These are phyloP conservation scores for Fusarium hostae DNA, from an alignment of 2,329 filamentous ascomycete species.

Conservation along the genomic window DNA sequence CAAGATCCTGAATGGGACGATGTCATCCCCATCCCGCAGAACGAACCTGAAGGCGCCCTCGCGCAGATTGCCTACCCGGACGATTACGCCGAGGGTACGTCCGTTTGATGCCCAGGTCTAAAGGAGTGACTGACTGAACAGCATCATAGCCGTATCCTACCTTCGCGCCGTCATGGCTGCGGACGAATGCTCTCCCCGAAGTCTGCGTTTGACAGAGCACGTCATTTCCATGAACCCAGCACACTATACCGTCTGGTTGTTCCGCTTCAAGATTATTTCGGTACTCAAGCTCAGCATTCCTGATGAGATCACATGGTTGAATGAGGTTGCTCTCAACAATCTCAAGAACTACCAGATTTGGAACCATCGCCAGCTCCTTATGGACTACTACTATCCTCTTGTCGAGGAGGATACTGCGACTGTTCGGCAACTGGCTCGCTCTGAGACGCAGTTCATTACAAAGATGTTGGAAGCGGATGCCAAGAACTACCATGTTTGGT, in stretches of 20 bases:
- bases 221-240: conserved; percentile 94
- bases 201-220: conserved; percentile 83
- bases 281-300: conserved; percentile 71
- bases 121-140: conserved; percentile 37
- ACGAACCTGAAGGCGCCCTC: conserved; percentile 85
- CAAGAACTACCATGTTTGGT: conserved; percentile 99
- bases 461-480: conserved; percentile 85
- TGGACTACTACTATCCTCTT: conserved; percentile 67
- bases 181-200: conserved; percentile 84
- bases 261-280: conserved; percentile 83
- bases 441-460: conserved; percentile 80
- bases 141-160: conserved; percentile 80
- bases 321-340: conserved; percentile 81
- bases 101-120: conserved; percentile 10
- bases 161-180: conserved; percentile 91
- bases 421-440: conserved; percentile 67
- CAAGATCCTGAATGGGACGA: conserved; percentile 84
- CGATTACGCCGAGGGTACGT: conserved; percentile 82
- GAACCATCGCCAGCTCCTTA: conserved; percentile 76
- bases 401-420: conserved; percentile 67
- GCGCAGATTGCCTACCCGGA: conserved; percentile 93
- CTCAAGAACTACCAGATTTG: conserved; percentile 99
- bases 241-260: conserved; percentile 99
- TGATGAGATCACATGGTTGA: conserved; percentile 86
- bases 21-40: conserved; percentile 81